A percentile compares a stretch with the other conserved stretches of the same genome.
Evolutionary conservation across 2,329 filamentous ascomycete genomes (phyloP).

Genomic region (Oidium heveae): DNA sequence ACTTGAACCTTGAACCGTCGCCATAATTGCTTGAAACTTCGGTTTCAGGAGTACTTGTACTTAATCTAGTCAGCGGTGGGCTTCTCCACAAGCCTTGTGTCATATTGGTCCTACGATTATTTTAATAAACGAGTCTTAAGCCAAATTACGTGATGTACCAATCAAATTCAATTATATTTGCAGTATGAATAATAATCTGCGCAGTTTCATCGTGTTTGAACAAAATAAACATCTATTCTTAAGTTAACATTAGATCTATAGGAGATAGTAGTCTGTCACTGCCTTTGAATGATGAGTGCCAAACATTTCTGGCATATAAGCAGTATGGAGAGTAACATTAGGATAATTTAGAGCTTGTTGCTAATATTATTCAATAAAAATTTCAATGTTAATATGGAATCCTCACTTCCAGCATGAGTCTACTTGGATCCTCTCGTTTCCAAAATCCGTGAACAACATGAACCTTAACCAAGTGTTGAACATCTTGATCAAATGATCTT

Average conservation of each 20-base stretch:
- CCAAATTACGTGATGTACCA: slow-evolving; percentile 24
- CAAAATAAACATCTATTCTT: slow-evolving; percentile 56
- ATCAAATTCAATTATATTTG: slow-evolving; percentile 73
- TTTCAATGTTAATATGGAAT: not conserved
- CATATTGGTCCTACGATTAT: not conserved
- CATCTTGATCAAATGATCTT: slow-evolving; percentile 24
- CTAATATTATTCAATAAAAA: not conserved
- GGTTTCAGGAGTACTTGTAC: not conserved
- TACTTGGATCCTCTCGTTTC: slow-evolving; percentile 14
- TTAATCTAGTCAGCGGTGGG: not conserved
- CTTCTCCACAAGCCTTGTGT: not conserved
- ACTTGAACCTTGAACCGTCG: not conserved
- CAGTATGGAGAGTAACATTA: slow-evolving; percentile 46
- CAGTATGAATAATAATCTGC: slow-evolving; percentile 66
- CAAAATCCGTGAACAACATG: slow-evolving; percentile 39
- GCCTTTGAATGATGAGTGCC: slow-evolving; percentile 46
- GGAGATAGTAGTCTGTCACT: not conserved
- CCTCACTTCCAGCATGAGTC: slow-evolving; percentile 29
- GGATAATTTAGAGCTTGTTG: slow-evolving; percentile 28
- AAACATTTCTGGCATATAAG: slow-evolving; percentile 61
- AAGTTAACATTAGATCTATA: slow-evolving; percentile 1
- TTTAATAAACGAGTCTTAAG: not conserved
- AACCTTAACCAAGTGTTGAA: slow-evolving; percentile 24
- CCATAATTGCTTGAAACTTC: not conserved
- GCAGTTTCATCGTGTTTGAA: slow-evolving; percentile 51